Conservation (phyloP, 2,329 filamentous ascomycete species). For the Sporothrix phasma region DNA sequence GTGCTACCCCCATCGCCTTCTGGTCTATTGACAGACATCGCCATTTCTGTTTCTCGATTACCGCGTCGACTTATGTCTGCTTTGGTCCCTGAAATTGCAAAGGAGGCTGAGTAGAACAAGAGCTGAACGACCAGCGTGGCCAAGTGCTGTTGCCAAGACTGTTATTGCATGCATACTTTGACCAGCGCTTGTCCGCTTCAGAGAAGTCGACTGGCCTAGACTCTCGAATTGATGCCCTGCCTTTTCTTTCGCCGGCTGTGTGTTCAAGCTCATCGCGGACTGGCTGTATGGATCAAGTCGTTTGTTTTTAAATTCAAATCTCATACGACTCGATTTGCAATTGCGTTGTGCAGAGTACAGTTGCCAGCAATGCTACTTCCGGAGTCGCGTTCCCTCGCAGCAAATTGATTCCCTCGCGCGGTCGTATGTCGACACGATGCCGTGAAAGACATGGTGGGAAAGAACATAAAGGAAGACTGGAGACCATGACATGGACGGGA, state of each 20-base stretch:
- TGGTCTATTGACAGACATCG: neutral
- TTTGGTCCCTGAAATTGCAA: neutral
- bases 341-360: no score
- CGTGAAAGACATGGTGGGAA: no score
- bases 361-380: neutral
- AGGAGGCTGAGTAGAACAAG: neutral
- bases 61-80: neutral
- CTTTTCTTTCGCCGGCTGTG: no score
- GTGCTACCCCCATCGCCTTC: neutral
- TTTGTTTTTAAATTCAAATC: no score
- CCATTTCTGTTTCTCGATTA: neutral
- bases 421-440: neutral
- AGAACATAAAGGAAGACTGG: neutral
- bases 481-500: neutral
- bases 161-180: neutral
- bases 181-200: neutral
- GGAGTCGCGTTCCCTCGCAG: neutral
- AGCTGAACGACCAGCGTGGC: neutral
- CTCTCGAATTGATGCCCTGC: neutral
- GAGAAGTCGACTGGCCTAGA: neutral
- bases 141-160: neutral
- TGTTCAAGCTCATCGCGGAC: no score
- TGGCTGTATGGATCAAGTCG: no score
- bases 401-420: neutral
- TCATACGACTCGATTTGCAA: no score